phyloP scores from a whole-genome alignment of 257 asterid genomes.

The Orobanche coerulescens region DNA sequence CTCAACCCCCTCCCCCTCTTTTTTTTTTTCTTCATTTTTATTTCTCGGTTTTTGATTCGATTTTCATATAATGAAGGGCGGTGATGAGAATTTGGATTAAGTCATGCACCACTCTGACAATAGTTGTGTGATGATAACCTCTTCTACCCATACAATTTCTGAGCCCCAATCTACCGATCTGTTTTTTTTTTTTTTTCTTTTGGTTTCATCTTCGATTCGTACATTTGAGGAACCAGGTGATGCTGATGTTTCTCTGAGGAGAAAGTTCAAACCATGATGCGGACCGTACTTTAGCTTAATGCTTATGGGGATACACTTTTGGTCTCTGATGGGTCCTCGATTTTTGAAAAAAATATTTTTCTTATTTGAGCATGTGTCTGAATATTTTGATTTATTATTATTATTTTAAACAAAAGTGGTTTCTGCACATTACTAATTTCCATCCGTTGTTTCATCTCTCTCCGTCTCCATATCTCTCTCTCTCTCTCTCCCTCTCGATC shows the following conservation, averaged over 20 bases:
- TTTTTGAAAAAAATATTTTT: too few species aligned
- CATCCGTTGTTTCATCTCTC: too few species aligned
- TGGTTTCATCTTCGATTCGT: too few species aligned
- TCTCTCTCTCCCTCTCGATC: too few species aligned
- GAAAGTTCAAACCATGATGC: constrained; percentile 41
- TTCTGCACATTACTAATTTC: too few species aligned
- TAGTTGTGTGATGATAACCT: constrained; percentile 27
- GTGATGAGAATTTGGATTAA: constrained; percentile 28
- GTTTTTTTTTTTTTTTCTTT: neutral
- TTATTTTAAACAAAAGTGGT: too few species aligned
- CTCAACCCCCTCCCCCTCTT: too few species aligned
- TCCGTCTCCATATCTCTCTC: too few species aligned
- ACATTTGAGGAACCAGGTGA: constrained; percentile 31
- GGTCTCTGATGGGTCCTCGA: constrained; percentile 35
- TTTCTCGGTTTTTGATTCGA: too few species aligned
- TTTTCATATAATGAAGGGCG: constrained; percentile 20
- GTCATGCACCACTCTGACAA: constrained; percentile 51
- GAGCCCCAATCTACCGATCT: constrained; percentile 21
- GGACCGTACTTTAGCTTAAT: constrained; percentile 34
- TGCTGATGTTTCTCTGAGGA: constrained; percentile 25
- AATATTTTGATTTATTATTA: too few species aligned
- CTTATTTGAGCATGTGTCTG: neutral
- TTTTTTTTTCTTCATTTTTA: too few species aligned
- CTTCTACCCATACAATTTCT: constrained; percentile 34
- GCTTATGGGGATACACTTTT: constrained; percentile 31